Conservation (phyloP, 1,139 yeast species). For the Taphrina deformans region DNA sequence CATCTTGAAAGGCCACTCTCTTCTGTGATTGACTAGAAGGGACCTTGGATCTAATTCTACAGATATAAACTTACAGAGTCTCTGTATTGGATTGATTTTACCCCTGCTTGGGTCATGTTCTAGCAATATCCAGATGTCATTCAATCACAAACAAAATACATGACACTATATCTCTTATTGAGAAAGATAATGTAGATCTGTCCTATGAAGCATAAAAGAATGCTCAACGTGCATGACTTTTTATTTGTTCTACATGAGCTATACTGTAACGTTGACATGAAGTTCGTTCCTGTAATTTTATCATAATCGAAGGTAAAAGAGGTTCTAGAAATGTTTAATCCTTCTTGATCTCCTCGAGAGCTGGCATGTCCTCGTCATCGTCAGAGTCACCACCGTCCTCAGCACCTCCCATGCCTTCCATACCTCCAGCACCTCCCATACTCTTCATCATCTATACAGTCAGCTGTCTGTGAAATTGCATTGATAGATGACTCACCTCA, state of each 20-base stretch:
- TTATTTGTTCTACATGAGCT: neutral
- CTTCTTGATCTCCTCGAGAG: conserved; percentile 36
- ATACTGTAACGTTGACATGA: neutral
- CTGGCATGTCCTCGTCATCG: conserved; percentile 37
- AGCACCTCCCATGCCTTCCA: conserved; percentile 2
- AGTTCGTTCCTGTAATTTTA: neutral
- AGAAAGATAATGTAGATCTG: too few species aligned
- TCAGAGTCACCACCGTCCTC: conserved; percentile 33
- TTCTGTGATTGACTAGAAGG: too few species aligned
- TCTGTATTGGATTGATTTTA: too few species aligned
- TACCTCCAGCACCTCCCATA: conserved; percentile 25
- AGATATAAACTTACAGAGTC: too few species aligned
- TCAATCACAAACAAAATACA: too few species aligned
- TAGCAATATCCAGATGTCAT: too few species aligned
- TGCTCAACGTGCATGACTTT: neutral
- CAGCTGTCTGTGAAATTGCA: neutral
- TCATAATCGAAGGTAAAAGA: neutral
- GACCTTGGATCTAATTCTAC: too few species aligned
- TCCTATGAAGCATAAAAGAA: too few species aligned
- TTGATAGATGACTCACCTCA: neutral
- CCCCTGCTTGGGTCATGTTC: too few species aligned
- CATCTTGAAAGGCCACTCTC: too few species aligned
- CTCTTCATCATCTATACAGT: conserved; percentile 25
- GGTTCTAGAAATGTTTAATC: neutral
- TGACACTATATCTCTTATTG: too few species aligned